Conservation (phyloP, 2,329 filamentous ascomycete species). For the Talaromyces sp. region DNA sequence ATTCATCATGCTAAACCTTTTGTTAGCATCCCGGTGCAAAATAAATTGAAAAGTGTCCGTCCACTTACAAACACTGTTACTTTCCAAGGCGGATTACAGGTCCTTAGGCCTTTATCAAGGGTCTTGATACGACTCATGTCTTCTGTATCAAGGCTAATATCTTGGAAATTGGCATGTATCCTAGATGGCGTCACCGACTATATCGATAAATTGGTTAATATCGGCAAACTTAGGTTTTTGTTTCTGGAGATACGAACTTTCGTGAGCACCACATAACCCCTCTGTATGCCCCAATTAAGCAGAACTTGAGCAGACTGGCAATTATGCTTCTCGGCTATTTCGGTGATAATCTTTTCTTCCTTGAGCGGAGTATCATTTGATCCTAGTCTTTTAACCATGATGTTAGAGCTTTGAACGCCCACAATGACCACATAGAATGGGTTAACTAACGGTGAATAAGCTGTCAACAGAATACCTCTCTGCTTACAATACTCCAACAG, state of each 20-base stretch:
- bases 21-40: not conserved
- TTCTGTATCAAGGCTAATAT: not conserved
- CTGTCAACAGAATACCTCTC: conserved; percentile 56
- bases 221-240: not conserved
- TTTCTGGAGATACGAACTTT: not conserved
- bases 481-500: conserved; percentile 52
- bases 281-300: not conserved
- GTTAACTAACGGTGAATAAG: conserved; percentile 47
- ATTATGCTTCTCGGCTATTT: not conserved
- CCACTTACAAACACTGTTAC: not conserved
- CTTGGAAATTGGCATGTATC: not conserved
- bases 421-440: not conserved
- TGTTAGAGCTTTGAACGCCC: not conserved
- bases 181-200: not conserved
- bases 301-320: not conserved
- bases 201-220: not conserved
- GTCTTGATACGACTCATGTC: not conserved
- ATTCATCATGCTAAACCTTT: not conserved
- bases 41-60: not conserved
- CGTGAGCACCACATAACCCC: not conserved
- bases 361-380: not conserved
- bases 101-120: not conserved
- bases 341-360: not conserved
- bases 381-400: not conserved
- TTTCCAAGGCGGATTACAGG: not conserved